Evolutionary conservation across 2,329 filamentous ascomycete genomes (phyloP).

Genomic region (Verruconis gallopava): DNA sequence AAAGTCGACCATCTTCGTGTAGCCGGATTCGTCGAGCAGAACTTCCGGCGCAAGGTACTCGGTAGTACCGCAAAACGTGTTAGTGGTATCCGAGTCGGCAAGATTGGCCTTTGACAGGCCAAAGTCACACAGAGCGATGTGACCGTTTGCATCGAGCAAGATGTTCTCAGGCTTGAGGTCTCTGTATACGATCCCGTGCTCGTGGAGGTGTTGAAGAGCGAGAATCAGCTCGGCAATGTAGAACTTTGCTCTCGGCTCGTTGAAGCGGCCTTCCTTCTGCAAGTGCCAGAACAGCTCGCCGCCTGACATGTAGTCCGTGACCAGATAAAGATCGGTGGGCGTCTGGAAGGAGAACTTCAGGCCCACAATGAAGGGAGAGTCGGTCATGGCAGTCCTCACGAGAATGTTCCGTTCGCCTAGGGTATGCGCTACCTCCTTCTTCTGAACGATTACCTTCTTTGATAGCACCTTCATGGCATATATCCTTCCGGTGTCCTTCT

Average conservation of each 20-base stretch:
- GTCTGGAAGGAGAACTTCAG: constrained; percentile 99
- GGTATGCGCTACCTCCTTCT: constrained; percentile 97
- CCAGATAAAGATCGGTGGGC: constrained; percentile 89
- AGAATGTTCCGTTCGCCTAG: constrained; percentile 95
- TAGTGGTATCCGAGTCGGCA: constrained; percentile 93
- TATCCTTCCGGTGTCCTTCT: constrained; percentile 89
- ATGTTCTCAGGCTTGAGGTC: constrained; percentile 98
- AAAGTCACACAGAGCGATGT: constrained; percentile 96
- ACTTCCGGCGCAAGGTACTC: constrained; percentile 96
- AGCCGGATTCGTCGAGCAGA: constrained; percentile 86
- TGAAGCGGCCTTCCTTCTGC: constrained; percentile 91
- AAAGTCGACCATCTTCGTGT: constrained; percentile 99
- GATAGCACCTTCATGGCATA: constrained; percentile 99
- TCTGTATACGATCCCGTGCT: constrained; percentile 95
- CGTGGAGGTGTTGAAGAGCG: constrained; percentile 85
- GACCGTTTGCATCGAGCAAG: constrained; percentile 86
- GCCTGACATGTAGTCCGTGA: constrained; percentile 98
- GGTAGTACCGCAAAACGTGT: constrained; percentile 96
- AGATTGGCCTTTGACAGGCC: constrained; percentile 95
- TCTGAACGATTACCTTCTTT: constrained; percentile 99
- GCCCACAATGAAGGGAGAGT: constrained; percentile 95
- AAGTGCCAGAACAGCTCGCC: constrained; percentile 98
- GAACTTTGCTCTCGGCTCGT: constrained; percentile 90
- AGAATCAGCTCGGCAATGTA: constrained; percentile 97
- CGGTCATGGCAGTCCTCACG: constrained; percentile 86